Percentiles rank a stretch among this genome's conserved stretches.
Conservation (phyloP, 495 filamentous ascomycete genomes). For the Penicillium paradoxum region DNA sequence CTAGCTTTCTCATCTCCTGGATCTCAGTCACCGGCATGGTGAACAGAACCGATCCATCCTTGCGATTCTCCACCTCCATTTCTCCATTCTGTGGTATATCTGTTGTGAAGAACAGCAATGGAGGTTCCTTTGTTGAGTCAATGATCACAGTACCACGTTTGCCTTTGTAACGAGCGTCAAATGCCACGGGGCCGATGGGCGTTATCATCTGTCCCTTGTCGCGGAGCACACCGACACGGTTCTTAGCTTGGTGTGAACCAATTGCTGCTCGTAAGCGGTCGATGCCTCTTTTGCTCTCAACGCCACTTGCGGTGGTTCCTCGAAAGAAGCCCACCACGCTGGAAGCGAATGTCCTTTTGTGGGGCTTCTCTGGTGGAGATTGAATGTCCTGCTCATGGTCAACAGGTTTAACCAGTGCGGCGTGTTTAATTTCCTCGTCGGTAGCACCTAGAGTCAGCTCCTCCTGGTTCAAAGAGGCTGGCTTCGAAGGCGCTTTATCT, state of each 20-base stretch:
- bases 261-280: conserved; percentile 61
- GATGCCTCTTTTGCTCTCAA: conserved; percentile 63
- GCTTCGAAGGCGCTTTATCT: conserved; percentile 45
- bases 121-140: conserved; percentile 42
- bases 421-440: conserved; percentile 47
- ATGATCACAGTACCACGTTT: conserved; percentile 69
- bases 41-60: conserved; percentile 34
- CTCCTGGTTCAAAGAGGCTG: conserved; percentile 30
- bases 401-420: conserved; percentile 13
- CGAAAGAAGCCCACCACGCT: conserved; percentile 64
- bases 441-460: conserved; percentile 43
- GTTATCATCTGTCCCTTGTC: conserved; percentile 31
- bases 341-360: conserved; percentile 40
- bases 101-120: conserved; percentile 43
- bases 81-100: conserved; percentile 27
- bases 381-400: conserved; percentile 2
- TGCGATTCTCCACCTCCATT: conserved; percentile 35
- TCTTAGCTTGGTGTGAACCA: conserved; percentile 59
- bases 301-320: conserved; percentile 57
- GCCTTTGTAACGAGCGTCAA: conserved; percentile 66
- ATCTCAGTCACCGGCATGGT: conserved; percentile 54
- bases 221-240: conserved; percentile 65
- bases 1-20: conserved; percentile 70
- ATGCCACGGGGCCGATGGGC: conserved; percentile 62
- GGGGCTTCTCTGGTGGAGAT: neutral